Conservation (phyloP, 352 stramenopile species). For the Hyaloperonospora brassicae region DNA sequence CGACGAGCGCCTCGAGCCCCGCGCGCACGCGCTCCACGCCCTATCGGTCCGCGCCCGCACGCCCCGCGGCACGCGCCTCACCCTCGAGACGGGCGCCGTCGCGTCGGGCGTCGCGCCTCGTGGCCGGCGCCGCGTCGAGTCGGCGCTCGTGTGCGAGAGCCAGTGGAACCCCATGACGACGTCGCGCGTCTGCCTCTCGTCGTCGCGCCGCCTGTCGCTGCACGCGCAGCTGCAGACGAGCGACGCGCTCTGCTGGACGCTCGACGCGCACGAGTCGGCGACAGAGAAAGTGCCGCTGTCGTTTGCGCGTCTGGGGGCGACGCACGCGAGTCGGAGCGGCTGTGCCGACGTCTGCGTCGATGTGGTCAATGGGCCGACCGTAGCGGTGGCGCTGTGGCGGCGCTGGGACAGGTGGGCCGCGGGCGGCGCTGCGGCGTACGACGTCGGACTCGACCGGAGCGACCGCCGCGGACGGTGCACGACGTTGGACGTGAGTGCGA, state of each 20-base stretch:
- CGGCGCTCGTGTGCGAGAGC: slow-evolving; percentile 54
- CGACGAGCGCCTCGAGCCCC: slow-evolving; percentile 33
- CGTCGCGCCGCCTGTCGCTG: slow-evolving; percentile 55
- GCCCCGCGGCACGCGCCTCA: slow-evolving; percentile 42
- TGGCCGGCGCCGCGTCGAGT: slow-evolving; percentile 58
- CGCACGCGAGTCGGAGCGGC: slow-evolving; percentile 37
- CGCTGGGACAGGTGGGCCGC: slow-evolving; percentile 36
- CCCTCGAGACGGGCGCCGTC: slow-evolving; percentile 46
- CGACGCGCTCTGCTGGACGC: slow-evolving; percentile 47
- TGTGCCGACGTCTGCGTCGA: slow-evolving; percentile 71
- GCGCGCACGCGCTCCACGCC: slow-evolving; percentile 40
- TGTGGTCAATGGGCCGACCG: slow-evolving; percentile 66
- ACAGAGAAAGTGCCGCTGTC: slow-evolving; percentile 59
- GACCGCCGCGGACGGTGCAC: slow-evolving; percentile 60
- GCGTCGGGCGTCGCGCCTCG: slow-evolving; percentile 64
- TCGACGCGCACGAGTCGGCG: slow-evolving; percentile 63
- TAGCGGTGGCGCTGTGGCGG: slow-evolving; percentile 48
- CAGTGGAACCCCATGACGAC: slow-evolving; percentile 62
- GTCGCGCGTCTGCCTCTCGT: slow-evolving; percentile 55
- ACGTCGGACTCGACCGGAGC: slow-evolving; percentile 72
- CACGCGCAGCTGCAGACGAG: slow-evolving; percentile 60
- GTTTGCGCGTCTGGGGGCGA: slow-evolving; percentile 63
- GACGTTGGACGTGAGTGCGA: slow-evolving; percentile 48
- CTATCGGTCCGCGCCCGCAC: slow-evolving; percentile 47
- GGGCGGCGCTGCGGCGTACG: slow-evolving; percentile 55